Evolutionary conservation across 805 yeast genomes (phyloP).

Genomic region (Suhomyces pyralidae): DNA sequence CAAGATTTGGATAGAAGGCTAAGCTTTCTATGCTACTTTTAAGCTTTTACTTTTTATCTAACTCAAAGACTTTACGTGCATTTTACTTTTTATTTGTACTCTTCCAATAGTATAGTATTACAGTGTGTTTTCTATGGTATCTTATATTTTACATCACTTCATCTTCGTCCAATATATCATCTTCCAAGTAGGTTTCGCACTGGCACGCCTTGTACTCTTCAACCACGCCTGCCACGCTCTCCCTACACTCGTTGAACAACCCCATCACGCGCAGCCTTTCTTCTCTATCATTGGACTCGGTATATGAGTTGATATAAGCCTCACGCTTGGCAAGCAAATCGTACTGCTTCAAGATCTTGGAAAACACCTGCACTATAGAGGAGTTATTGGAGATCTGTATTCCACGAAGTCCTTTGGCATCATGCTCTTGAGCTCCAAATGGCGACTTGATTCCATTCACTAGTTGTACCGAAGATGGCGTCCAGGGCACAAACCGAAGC

Average conservation of each 20-base stretch:
- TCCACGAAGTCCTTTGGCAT: constrained; percentile 51
- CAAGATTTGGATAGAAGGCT: no score
- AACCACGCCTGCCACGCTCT: constrained; percentile 42
- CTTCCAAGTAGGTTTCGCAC: constrained; percentile 45
- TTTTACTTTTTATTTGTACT: no score
- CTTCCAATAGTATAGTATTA: no score
- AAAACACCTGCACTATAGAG: constrained; percentile 63
- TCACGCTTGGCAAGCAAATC: constrained; percentile 74
- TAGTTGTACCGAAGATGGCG: constrained; percentile 73
- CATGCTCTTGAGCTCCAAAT: constrained; percentile 28
- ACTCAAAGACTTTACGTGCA: no score
- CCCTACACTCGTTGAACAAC: constrained; percentile 49
- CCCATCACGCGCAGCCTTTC: constrained; percentile 44
- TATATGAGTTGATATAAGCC: constrained; percentile 82
- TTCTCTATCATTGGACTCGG: constrained; percentile 42
- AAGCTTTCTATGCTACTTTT: no score
- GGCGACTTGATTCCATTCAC: constrained; percentile 76
- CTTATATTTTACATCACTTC: constrained; percentile 11
- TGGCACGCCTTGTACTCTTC: constrained; percentile 47
- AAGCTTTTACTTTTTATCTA: no score
- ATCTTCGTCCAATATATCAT: constrained; percentile 38
- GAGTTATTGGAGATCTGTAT: constrained; percentile 83
- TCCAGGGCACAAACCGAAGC: constrained; percentile 81
- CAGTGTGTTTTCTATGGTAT: neutral
- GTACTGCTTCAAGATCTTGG: constrained; percentile 68